Evolutionary conservation across 2,329 filamentous ascomycete species (phyloP), one percentile per base, ranked within the genome.

Genomic region (Aureobasidium melanogenum): DNA sequence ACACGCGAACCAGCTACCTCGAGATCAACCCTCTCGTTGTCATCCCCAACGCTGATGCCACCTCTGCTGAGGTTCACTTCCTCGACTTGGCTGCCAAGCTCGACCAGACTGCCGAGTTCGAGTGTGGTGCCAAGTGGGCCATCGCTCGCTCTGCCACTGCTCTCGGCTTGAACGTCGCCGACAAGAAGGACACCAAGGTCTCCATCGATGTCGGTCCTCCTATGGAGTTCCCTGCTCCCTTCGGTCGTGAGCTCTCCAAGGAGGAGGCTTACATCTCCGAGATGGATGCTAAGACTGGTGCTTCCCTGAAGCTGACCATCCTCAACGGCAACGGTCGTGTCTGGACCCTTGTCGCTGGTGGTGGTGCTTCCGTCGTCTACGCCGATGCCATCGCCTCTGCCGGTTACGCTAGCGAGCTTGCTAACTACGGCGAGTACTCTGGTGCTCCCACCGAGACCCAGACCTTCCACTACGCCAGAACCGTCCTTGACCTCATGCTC

Each of bases 401-500:
- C 72, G 94, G 94, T 67, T 97, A 96, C 76, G 91, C 95, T 66
- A 87, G 91, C 70, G 92, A 99, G 79, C 86, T 99, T 60, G 94
- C 94, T 81, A 99, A 99, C 87, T 99, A 99, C 75, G 94, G 94
- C 77, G 94, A 99, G 81, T 99, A 99, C 87, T 97, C 94, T 66
- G 94, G 94, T 81, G 94, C 94, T 66, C 94, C 94, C 68, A 97
- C 91, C 64, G 94, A 99, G 86, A 96, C 91, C 48, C 94, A 99
- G 80, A 97, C 94, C 64, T 99, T 90, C 87, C 92, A 97, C 86
- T 99, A 99, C 80, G 92, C 94, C 73, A 89, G 89, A 73, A 99
- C 94, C 32, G 91, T 99, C 66, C 84, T 99, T 66, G 94, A 99
- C 76, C 86, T 99, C 66, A 96, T 99, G 90, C 88, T 99, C 69